Percentiles rank a stretch among this genome's conserved stretches.
phyloP scores from a whole-genome alignment of 768 basidiomycete species.

The Collybia sp. region DNA sequence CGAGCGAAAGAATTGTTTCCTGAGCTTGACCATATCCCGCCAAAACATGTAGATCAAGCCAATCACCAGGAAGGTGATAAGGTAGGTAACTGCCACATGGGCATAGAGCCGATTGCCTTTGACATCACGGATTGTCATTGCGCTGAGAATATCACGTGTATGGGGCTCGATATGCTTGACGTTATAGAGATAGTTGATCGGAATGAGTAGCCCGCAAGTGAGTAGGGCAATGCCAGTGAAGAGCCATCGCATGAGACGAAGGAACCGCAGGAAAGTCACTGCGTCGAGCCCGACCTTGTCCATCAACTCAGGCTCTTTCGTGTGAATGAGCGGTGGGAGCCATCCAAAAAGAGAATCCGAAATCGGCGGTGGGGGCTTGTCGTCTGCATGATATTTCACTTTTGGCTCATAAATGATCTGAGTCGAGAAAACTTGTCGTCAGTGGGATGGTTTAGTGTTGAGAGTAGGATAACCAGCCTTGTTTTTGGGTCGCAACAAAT shows the following conservation, averaged over 20 bases:
- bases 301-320: slow-evolving; percentile 70
- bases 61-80: slow-evolving; percentile 57
- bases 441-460: slow-evolving; percentile 38
- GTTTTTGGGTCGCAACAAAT: slow-evolving; percentile 70
- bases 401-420: slow-evolving; percentile 82
- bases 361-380: slow-evolving; percentile 67
- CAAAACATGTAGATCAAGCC: slow-evolving; percentile 59
- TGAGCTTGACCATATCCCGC: slow-evolving; percentile 61
- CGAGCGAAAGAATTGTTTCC: slow-evolving; percentile 69
- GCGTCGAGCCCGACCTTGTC: slow-evolving; percentile 79
- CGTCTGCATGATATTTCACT: slow-evolving; percentile 70
- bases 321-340: slow-evolving; percentile 69
- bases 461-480: slow-evolving; percentile 33
- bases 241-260: slow-evolving; percentile 64
- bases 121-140: slow-evolving; percentile 72
- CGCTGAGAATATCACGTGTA: slow-evolving; percentile 46
- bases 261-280: slow-evolving; percentile 77
- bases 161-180: slow-evolving; percentile 26
- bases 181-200: slow-evolving; percentile 72
- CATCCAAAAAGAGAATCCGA: slow-evolving; percentile 73
- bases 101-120: slow-evolving; percentile 57
- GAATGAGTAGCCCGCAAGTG: slow-evolving; percentile 62
- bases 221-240: slow-evolving; percentile 51
- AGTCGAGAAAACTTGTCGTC: slow-evolving; percentile 27
- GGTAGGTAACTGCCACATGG: slow-evolving; percentile 67